Evolutionary conservation across 148 eudicot species (phyloP), one percentile per base, ranked within the genome.

Genomic region (Rhododendron ovatum): DNA sequence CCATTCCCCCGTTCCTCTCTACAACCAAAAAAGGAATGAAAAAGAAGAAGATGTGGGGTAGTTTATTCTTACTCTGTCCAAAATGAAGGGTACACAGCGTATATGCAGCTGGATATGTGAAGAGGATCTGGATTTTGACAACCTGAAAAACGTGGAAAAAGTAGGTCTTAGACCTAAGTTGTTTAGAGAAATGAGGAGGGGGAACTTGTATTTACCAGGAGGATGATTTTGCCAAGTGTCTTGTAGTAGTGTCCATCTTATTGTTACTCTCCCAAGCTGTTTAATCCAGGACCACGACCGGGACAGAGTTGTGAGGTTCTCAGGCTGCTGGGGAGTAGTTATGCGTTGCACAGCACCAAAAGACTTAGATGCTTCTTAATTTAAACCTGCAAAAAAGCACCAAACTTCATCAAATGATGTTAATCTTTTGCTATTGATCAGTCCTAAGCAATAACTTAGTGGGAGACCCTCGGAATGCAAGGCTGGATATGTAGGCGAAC

Each of bases 31-130:
- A 48, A 2, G 4, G 7, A 22, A 39, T 13, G 18, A 50, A 63
- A 14, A 15, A 11, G n/a, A n/a, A n/a, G n/a, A 7, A 22, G 37
- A 33, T 17, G 28, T 7, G 50, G 5, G 7, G 11, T 41, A 33
- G 33, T n/a, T 43, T 37, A 24, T 55, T 47, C 87, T 76, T 89
- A 93, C 98, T 89, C 88, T 91, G 90, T 93, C 90, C 6, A 91
- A 39, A 17, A 86, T 89, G 86, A 93, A 83, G 78, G 89, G 91
- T 15, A 89, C 69, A 11, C 90, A 88, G 10, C 88, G 26, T 8
- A 88, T 33, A 2, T 87, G 51, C 22, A 90, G 76, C 4, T 89
- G 91, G 33, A 85, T n/a, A 73, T 85, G 83, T 84, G 90, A 76
- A 55, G 89, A 69, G n/a, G 88, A 78, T 33, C 83, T 81, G 61